These are phyloP conservation scores for Suillus bovinus DNA, from an alignment of 768 basidiomycete species.

Conservation along the genomic window DNA sequence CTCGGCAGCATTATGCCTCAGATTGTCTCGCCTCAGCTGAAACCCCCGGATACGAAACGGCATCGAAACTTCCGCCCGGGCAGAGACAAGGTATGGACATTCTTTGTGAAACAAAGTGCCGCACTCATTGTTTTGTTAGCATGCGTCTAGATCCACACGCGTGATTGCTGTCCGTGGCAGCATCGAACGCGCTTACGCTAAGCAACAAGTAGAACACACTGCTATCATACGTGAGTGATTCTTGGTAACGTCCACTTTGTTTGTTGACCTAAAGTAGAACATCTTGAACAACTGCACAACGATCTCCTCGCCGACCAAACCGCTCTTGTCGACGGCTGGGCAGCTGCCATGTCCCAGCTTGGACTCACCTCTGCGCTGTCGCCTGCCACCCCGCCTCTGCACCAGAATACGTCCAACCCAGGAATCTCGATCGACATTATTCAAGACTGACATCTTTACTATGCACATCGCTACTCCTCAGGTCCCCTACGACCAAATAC, in stretches of 20 bases:
- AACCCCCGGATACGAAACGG: no score
- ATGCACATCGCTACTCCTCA: no score
- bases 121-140: neutral
- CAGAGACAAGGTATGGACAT: neutral
- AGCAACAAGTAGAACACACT: neutral
- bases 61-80: neutral
- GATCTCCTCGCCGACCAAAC: neutral
- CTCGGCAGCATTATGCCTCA: no score
- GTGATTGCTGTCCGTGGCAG: neutral
- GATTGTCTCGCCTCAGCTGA: no score
- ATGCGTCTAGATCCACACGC: neutral
- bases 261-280: neutral
- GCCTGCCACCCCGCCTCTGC: neutral
- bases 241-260: neutral
- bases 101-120: neutral
- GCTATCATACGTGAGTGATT: neutral
- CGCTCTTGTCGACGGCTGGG: neutral
- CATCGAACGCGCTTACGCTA: neutral
- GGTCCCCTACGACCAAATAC: no score
- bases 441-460: no score
- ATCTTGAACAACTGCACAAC: neutral
- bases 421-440: neutral
- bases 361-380: neutral
- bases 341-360: neutral
- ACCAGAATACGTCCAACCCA: neutral